These are phyloP conservation scores for Phoenix dactylifera DNA, from an alignment of 176 grass and related monocot genomes.

Conservation along the genomic window DNA sequence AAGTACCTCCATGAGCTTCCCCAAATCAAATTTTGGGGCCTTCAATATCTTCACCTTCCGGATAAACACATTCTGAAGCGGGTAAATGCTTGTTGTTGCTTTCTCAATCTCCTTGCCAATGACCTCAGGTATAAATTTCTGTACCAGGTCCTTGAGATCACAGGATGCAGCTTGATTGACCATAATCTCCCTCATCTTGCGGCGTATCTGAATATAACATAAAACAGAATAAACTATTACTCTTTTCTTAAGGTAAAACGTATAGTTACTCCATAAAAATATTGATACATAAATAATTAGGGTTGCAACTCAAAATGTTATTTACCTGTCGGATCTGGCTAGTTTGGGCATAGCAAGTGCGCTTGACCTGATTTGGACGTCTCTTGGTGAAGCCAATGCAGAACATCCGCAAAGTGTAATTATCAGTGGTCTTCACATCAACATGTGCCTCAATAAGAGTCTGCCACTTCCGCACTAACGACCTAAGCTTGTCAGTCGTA, in stretches of 20 bases:
- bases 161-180: constrained; percentile 53
- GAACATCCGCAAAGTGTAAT: constrained; percentile 57
- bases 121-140: constrained; percentile 68
- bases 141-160: constrained; percentile 70
- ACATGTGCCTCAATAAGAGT: constrained; percentile 70
- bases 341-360: constrained; percentile 70
- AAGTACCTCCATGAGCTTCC: constrained; percentile 80
- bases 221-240: no score
- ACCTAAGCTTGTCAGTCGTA: constrained; percentile 61
- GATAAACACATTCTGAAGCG: constrained; percentile 70
- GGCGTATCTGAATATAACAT: constrained; percentile 33
- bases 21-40: constrained; percentile 79
- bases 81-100: constrained; percentile 55
- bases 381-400: constrained; percentile 78
- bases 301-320: no score
- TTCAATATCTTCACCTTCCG: constrained; percentile 89
- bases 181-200: constrained; percentile 82
- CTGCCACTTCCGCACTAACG: constrained; percentile 70
- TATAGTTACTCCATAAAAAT: no score
- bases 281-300: neutral
- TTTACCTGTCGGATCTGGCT: constrained; percentile 76
- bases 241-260: no score
- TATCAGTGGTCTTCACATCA: constrained; percentile 67
- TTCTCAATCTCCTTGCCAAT: constrained; percentile 91
- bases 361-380: constrained; percentile 60